Evolutionary conservation across 176 grass and related monocot genomes (phyloP).

Genomic region (Lolium multiflorum): DNA sequence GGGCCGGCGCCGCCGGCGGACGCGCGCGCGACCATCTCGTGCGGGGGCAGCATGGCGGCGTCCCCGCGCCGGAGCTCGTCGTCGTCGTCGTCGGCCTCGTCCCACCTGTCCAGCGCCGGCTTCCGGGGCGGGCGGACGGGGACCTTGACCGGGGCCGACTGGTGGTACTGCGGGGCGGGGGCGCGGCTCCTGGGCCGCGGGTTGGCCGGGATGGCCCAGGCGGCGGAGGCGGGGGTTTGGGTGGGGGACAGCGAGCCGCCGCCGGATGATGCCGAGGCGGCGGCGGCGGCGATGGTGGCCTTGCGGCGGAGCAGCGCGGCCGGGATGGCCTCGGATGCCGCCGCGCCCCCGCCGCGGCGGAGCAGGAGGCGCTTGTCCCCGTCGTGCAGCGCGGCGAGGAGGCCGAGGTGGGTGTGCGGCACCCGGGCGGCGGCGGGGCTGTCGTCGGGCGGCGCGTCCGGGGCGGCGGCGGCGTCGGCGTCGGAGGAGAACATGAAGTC

Average conservation of each 20-base stretch:
- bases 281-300: constrained; percentile 57
- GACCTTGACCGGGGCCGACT: constrained; percentile 61
- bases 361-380: constrained; percentile 54
- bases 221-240: constrained; percentile 33
- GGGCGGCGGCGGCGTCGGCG: not conserved
- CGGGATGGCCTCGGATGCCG: not conserved
- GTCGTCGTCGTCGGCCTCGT: constrained; percentile 38
- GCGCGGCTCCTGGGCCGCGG: not conserved
- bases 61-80: constrained; percentile 42
- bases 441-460: constrained; percentile 12
- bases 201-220: constrained; percentile 41
- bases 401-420: constrained; percentile 46
- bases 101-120: constrained; percentile 37
- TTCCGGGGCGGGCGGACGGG: constrained; percentile 46
- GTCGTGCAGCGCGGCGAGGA: constrained; percentile 63
- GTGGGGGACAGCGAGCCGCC: constrained; percentile 39
- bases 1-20: constrained; percentile 47
- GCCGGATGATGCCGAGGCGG: constrained; percentile 13
- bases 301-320: constrained; percentile 47
- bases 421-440: not conserved
- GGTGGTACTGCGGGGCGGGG: constrained; percentile 44
- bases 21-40: constrained; percentile 63
- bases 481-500: constrained; percentile 58
- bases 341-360: constrained; percentile 29
- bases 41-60: constrained; percentile 55